These are phyloP conservation scores for Clavispora phyllophila DNA, from an alignment of 805 yeast species.

Conservation along the genomic window DNA sequence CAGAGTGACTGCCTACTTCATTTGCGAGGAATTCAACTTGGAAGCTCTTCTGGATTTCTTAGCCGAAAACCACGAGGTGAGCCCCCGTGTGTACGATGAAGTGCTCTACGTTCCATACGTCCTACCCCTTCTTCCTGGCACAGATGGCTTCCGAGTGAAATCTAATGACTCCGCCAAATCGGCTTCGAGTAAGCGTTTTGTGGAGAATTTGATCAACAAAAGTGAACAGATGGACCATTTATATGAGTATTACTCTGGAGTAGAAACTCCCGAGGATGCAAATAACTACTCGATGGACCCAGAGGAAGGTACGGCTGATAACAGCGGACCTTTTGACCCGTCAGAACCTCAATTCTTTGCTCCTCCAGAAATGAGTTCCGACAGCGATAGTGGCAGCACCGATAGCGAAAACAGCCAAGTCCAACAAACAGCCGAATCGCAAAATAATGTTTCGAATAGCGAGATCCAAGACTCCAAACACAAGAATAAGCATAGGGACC, in stretches of 20 bases:
- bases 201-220: conserved; percentile 74
- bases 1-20: conserved; percentile 87
- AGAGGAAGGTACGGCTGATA: conserved; percentile 35
- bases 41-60: conserved; percentile 60
- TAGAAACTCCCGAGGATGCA: conserved; percentile 57
- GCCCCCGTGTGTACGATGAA: conserved; percentile 86
- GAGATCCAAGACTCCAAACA: not conserved
- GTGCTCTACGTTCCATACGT: conserved; percentile 89
- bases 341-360: conserved; percentile 90
- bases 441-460: not conserved
- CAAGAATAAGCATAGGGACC: not conserved
- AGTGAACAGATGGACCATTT: conserved; percentile 88
- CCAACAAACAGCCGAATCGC: conserved; percentile 3
- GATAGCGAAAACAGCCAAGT: not conserved
- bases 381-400: conserved; percentile 14
- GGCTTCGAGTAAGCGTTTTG: conserved; percentile 41
- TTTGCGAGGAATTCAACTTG: conserved; percentile 77
- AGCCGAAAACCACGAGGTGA: conserved; percentile 67
- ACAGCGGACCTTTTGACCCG: conserved; percentile 71
- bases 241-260: conserved; percentile 84
- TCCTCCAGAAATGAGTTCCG: conserved; percentile 20
- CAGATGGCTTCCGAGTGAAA: conserved; percentile 68
- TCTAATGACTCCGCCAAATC: conserved; percentile 53
- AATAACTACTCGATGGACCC: conserved; percentile 45
- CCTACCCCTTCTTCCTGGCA: conserved; percentile 81